These are phyloP conservation scores for Rhizopogon vinicolor DNA, from an alignment of 768 basidiomycete species.

Conservation along the genomic window DNA sequence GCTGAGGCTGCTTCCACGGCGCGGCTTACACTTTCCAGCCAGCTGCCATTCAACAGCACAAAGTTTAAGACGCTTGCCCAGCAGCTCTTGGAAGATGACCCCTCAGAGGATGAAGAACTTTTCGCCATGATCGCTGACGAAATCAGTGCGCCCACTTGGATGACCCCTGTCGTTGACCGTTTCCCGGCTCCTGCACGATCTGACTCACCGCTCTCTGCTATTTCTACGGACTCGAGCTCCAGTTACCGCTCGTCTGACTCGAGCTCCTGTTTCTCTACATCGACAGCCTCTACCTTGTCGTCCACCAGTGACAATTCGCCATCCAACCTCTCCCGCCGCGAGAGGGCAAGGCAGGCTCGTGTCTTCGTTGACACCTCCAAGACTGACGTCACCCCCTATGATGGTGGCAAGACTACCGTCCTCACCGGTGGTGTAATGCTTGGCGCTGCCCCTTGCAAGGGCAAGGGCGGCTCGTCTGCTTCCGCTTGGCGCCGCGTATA, in stretches of 20 bases:
- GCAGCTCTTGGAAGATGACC: constrained; percentile 67
- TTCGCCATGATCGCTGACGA: constrained; percentile 75
- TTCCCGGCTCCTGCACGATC: constrained; percentile 52
- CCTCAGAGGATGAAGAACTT: constrained; percentile 66
- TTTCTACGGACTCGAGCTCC: constrained; percentile 48
- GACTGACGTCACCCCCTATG: constrained; percentile 79
- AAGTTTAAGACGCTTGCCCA: constrained; percentile 64
- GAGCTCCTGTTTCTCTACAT: constrained; percentile 65
- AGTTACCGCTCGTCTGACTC: constrained; percentile 67
- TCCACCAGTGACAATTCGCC: constrained; percentile 37
- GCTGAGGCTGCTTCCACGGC: constrained; percentile 16
- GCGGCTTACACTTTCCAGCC: constrained; percentile 9
- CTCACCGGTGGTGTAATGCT: constrained; percentile 89
- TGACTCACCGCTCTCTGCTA: constrained; percentile 53
- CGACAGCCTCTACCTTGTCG: constrained; percentile 52
- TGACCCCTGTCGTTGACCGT: constrained; percentile 56
- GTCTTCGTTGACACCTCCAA: constrained; percentile 73
- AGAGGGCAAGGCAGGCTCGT: constrained; percentile 61
- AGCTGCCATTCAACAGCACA: constrained; percentile 14
- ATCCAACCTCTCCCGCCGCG: constrained; percentile 60
- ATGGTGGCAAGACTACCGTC: constrained; percentile 85
- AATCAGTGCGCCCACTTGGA: constrained; percentile 63
- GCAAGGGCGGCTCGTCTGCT: constrained; percentile 21
- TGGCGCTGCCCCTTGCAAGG: constrained; percentile 41
- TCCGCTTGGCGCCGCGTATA: constrained; percentile 53